Evolutionary conservation across 768 basidiomycete species (phyloP).

Genomic region (Lactarius evosmus): DNA sequence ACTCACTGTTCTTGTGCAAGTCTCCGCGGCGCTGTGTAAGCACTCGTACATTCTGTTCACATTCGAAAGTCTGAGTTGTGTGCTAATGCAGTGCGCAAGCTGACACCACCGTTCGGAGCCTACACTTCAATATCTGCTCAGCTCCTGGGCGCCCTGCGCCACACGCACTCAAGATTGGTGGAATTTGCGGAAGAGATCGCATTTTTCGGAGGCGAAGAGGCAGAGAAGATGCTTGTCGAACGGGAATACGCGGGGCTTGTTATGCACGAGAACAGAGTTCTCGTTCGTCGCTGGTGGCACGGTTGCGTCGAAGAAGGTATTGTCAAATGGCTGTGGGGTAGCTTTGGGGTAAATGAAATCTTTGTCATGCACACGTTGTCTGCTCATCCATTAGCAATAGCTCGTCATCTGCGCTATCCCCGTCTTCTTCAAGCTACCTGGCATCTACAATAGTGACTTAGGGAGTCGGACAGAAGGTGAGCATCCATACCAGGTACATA

Average conservation of each 20-base stretch:
- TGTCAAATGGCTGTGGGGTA: constrained; percentile 97
- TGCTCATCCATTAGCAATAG: constrained; percentile 14
- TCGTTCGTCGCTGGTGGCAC: constrained; percentile 83
- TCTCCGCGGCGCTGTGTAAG: constrained; percentile 77
- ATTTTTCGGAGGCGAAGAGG: constrained; percentile 82
- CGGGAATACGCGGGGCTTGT: constrained; percentile 81
- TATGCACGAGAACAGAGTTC: constrained; percentile 79
- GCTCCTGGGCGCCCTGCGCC: constrained; percentile 83
- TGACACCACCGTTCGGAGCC: constrained; percentile 90
- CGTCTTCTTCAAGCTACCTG: constrained; percentile 85
- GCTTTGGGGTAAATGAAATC: constrained; percentile 67
- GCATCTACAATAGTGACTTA: constrained; percentile 61
- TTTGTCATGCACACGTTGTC: not conserved
- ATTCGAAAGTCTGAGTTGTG: not conserved
- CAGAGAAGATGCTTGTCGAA: constrained; percentile 89
- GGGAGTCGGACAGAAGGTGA: constrained; percentile 87
- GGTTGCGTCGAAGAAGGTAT: constrained; percentile 91
- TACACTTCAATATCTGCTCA: constrained; percentile 88
- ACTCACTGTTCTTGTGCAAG: constrained; percentile 80
- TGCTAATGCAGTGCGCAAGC: constrained; percentile 60
- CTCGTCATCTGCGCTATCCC: constrained; percentile 88
- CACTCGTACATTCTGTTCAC: constrained; percentile 24
- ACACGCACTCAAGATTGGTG: constrained; percentile 86
- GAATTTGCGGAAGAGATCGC: constrained; percentile 90
- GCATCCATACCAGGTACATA: constrained; percentile 5